A percentile compares a stretch with the other conserved stretches of the same genome.
Conservation (phyloP, 768 basidiomycete species). For the Lactifluus volemus region DNA sequence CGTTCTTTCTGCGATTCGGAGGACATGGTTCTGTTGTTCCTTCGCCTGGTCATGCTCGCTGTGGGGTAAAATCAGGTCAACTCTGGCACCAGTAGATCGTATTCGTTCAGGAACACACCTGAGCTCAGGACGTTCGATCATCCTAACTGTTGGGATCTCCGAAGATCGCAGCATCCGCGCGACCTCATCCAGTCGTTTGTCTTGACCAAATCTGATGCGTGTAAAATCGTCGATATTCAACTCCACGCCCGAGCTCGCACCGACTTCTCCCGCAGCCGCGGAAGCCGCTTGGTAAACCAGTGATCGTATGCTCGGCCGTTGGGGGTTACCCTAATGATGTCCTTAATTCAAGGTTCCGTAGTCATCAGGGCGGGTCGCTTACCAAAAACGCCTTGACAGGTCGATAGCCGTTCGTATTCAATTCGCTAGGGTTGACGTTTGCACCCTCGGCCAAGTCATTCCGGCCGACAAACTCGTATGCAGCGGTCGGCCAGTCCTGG, state of each 20-base stretch:
- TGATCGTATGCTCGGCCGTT: constrained; percentile 6
- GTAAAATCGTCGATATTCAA: constrained; percentile 66
- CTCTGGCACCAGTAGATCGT: not conserved
- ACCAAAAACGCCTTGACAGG: constrained; percentile 52
- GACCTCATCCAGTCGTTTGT: constrained; percentile 85
- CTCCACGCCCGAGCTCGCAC: constrained; percentile 61
- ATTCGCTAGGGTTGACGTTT: constrained; percentile 37
- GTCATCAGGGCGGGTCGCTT: constrained; percentile 21
- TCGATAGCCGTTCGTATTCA: constrained; percentile 46
- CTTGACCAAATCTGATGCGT: constrained; percentile 81
- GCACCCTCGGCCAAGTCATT: constrained; percentile 65
- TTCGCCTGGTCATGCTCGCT: constrained; percentile 86
- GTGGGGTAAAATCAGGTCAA: not conserved
- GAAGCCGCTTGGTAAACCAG: constrained; percentile 14
- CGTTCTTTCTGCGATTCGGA: constrained; percentile 78
- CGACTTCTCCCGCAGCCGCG: constrained; percentile 46
- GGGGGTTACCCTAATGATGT: constrained; percentile 2
- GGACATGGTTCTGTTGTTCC: constrained; percentile 74
- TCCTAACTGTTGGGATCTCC: constrained; percentile 51
- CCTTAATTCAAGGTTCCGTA: not conserved
- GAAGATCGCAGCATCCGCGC: constrained; percentile 86
- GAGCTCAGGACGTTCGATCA: constrained; percentile 57
- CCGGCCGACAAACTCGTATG: constrained; percentile 63
- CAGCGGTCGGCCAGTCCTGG: constrained; percentile 58
- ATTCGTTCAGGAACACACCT: constrained; percentile 38